phyloP scores from a whole-genome alignment of 202 grass and related monocot genomes.

The Hordeum pubiflorum region DNA sequence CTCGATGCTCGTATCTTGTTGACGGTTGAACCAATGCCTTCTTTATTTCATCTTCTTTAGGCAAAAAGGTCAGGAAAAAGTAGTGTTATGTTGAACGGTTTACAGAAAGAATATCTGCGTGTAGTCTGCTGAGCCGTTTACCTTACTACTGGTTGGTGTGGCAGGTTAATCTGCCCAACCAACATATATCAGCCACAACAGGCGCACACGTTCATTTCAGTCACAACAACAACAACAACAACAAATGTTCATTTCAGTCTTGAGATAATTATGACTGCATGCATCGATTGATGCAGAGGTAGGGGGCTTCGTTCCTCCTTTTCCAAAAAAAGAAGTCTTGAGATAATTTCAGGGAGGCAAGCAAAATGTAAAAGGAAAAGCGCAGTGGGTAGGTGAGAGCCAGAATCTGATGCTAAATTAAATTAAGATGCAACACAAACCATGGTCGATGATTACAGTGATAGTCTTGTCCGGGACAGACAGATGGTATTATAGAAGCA shows the following conservation, averaged over 20 bases:
- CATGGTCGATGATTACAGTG: background rate
- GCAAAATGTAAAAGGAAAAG: background rate
- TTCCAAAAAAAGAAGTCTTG: too few relatives aligned
- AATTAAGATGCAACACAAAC: background rate
- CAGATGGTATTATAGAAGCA: background rate
- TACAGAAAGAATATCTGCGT: background rate
- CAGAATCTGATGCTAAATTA: background rate
- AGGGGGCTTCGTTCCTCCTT: too few relatives aligned
- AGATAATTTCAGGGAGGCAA: background rate
- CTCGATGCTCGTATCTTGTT: background rate
- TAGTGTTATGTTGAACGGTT: background rate
- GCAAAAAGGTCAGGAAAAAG: background rate
- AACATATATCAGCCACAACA: background rate
- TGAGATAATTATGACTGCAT: too few relatives aligned
- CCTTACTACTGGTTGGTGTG: background rate
- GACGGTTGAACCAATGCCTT: background rate
- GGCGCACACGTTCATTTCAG: too few relatives aligned
- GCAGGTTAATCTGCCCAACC: constrained; percentile 22
- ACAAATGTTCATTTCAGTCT: background rate
- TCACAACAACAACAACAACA: too few relatives aligned
- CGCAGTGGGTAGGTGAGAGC: background rate
- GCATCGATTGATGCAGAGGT: too few relatives aligned
- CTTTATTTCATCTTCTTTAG: background rate
- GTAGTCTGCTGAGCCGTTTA: background rate
- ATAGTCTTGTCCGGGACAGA: background rate